Percentiles rank a stretch among this genome's conserved stretches.
Evolutionary conservation across 1,284 basidiomycete species (phyloP).

Genomic region (Neonothopanus nambi): DNA sequence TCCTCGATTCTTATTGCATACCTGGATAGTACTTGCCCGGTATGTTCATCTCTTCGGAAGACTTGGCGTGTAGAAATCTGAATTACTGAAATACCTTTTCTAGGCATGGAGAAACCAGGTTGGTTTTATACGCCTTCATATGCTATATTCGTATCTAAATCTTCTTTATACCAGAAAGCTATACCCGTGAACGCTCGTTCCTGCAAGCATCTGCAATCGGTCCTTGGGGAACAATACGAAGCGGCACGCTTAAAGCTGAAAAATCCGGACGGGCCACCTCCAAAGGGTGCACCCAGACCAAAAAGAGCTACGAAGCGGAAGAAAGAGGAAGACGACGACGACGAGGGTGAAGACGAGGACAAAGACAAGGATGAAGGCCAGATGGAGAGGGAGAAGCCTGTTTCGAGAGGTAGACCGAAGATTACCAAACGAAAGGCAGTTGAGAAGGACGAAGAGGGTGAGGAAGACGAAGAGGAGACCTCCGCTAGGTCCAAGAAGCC

Average conservation of each 20-base stretch:
- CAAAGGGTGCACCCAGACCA: constrained; percentile 25
- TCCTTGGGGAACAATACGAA: constrained; percentile 63
- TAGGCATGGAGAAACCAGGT: constrained; percentile 55
- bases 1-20: background rate
- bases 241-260: constrained; percentile 46
- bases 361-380: background rate
- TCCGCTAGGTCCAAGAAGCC: constrained; percentile 15
- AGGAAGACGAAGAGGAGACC: background rate
- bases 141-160: background rate
- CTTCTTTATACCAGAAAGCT: constrained; percentile 32
- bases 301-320: constrained; percentile 13
- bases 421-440: background rate
- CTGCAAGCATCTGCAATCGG: constrained; percentile 59
- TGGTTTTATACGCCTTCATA: constrained; percentile 2
- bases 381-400: background rate
- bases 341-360: constrained; percentile 1
- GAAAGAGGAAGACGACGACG: constrained; percentile 14
- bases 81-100: background rate
- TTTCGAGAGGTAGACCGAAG: background rate
- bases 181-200: constrained; percentile 53
- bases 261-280: constrained; percentile 43
- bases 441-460: constrained; percentile 2
- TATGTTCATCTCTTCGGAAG: constrained; percentile 25
- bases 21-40: constrained; percentile 41
- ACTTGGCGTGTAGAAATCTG: background rate